phyloP scores from a whole-genome alignment of 345 rosid species.

The Capsella bursapastoris region DNA sequence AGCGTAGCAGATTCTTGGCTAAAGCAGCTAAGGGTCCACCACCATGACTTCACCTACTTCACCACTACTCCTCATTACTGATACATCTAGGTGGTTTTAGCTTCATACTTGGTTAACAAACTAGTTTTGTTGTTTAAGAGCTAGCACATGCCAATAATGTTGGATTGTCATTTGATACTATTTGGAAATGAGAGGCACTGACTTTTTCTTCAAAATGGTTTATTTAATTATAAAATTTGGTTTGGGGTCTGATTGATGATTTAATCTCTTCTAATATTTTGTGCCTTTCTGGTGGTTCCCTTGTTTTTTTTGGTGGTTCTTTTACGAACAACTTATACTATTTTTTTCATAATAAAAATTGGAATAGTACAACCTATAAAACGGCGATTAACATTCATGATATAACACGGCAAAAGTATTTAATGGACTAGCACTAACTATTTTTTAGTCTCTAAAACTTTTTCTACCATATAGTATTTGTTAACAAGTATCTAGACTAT shows the following conservation, averaged over 20 bases:
- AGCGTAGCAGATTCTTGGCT: conserved; percentile 99
- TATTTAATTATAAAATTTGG: neutral
- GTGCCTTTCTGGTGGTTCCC: neutral
- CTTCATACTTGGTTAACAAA: conserved; percentile 17
- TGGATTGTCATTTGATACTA: neutral
- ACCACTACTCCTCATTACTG: conserved; percentile 46
- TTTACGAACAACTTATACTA: neutral
- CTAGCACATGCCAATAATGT: conserved; percentile 20
- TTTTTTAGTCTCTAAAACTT: neutral
- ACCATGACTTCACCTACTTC: conserved; percentile 96
- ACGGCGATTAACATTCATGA: neutral
- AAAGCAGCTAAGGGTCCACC: conserved; percentile 91
- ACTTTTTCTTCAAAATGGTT: neutral
- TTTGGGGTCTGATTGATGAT: neutral
- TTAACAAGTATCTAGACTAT: neutral
- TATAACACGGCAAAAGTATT: neutral
- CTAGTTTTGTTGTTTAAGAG: conserved; percentile 31
- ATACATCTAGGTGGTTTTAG: conserved; percentile 20
- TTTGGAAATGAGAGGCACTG: neutral
- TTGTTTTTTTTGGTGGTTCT: conserved; percentile 4
- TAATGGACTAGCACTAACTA: neutral
- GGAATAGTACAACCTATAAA: too few relatives aligned
- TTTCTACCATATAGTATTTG: neutral
- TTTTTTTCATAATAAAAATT: neutral
- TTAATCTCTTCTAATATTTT: neutral